Evolutionary conservation across 108 stramenopile genomes (phyloP).

Genomic region (Cyclostephanos tholiformis): DNA sequence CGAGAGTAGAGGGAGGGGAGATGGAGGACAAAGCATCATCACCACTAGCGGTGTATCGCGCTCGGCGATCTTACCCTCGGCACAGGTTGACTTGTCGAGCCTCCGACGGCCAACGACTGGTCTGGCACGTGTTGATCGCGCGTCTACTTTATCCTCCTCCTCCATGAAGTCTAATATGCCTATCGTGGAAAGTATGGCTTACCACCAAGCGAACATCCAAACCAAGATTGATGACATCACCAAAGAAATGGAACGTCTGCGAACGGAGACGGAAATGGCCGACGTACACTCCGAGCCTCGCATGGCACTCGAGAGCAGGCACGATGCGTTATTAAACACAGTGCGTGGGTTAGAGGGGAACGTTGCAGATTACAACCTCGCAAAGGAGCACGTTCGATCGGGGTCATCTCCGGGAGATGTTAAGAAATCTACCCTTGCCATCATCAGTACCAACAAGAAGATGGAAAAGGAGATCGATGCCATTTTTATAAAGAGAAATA

Average conservation of each 20-base stretch:
- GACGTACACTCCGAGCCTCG: constrained; percentile 19
- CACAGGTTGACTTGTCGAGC: constrained; percentile 9
- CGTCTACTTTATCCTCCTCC: background rate
- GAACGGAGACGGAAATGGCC: constrained; percentile 25
- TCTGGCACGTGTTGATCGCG: constrained; percentile 20
- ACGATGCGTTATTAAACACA: constrained; percentile 6
- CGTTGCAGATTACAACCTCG: constrained; percentile 27
- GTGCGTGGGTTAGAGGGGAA: constrained; percentile 24
- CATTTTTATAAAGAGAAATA: constrained; percentile 23
- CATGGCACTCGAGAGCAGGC: constrained; percentile 13
- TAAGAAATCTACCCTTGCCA: constrained; percentile 8
- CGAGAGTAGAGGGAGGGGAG: background rate
- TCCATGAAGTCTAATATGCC: background rate
- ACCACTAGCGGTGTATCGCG: constrained; percentile 1
- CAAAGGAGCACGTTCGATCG: constrained; percentile 16
- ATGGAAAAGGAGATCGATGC: constrained; percentile 29
- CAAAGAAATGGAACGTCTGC: constrained; percentile 23
- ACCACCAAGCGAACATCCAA: constrained; percentile 26
- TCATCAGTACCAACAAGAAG: constrained; percentile 21
- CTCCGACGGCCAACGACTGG: constrained; percentile 31
- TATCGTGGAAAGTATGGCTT: constrained; percentile 25
- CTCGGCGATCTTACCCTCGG: constrained; percentile 2
- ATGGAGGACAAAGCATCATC: background rate
- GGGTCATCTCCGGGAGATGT: constrained; percentile 23
- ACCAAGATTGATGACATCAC: constrained; percentile 20